Evolutionary conservation across 768 basidiomycete species (phyloP).

Genomic region (Tylopilus sp.): DNA sequence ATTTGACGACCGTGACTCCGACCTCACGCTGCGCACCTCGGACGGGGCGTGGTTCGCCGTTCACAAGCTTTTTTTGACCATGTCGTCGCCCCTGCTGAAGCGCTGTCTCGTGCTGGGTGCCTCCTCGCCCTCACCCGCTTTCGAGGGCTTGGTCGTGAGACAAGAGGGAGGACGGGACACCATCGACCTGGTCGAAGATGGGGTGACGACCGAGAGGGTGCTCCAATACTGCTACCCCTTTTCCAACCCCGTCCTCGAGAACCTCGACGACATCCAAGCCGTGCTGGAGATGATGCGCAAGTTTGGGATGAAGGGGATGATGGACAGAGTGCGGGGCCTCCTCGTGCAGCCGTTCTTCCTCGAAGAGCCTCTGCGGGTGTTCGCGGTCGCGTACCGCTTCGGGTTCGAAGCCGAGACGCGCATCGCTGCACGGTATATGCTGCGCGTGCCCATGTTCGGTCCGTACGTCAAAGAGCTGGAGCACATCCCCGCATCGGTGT

Average conservation of each 20-base stretch:
- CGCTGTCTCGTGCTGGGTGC: conserved; percentile 26
- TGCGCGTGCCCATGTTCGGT: conserved; percentile 34
- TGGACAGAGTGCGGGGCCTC: conserved; percentile 26
- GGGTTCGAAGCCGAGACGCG: conserved; percentile 32
- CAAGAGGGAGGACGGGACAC: conserved; percentile 23
- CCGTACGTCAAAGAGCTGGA: conserved; percentile 36
- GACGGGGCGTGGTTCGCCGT: conserved; percentile 44
- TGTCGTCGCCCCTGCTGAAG: conserved; percentile 41
- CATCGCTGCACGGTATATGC: conserved; percentile 36
- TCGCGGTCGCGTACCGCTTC: conserved; percentile 37
- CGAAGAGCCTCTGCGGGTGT: conserved; percentile 36
- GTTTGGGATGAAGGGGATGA: conserved; percentile 36
- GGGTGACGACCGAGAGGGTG: conserved; percentile 28
- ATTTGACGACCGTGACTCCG: conserved; percentile 40
- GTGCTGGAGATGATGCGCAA: conserved; percentile 37
- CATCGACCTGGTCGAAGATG: conserved; percentile 34
- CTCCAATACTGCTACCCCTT: conserved; percentile 38
- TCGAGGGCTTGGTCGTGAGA: conserved; percentile 22
- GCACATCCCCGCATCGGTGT: conserved; percentile 34
- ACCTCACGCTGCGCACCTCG: conserved; percentile 40
- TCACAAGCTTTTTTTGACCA: conserved; percentile 39
- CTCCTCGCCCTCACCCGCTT: conserved; percentile 27
- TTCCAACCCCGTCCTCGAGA: conserved; percentile 29
- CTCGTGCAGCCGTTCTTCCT: conserved; percentile 30
- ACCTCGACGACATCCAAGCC: conserved; percentile 34